Base-by-base conservation (phyloP, 78 protist genomes). In the Dictyostelium firmibasis region DNA sequence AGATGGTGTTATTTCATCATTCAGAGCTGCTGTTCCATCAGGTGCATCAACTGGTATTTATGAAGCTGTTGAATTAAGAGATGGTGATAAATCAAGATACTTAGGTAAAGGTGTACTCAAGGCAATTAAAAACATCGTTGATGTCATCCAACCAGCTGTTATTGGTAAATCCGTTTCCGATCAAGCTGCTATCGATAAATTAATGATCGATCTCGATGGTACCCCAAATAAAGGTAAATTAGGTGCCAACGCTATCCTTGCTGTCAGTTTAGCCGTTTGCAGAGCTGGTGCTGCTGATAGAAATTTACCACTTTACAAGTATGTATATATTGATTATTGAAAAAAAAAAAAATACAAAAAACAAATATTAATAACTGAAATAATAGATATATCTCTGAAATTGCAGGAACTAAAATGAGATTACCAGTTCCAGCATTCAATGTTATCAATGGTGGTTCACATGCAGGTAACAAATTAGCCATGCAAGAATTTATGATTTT, bases 221-320 rank as follows among this genome's bases (percentile, higher is more conserved):
- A 97, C 99, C 20, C 94, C 89, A 60, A 97, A 98, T 97, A 99
- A 99, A 97, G 50, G 79, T 44, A 98, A 94, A 60, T 97, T 98
- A 62, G 99, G 99, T 81, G 99, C 99, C 85, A 99, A 99, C 85
- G 99, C 99, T 50, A 98, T 99, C 94, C 98, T 98, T 64, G 99
- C 97, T 35, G 98, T 97, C 43, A 98, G 99, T 47, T 93, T 99
- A 97, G 99, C 99, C 18, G 97, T 93, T 25, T 74, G 97, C 98
- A 81, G 97, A 92, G 99, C 99, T 27, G 99, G 98, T 18, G 99
- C 99, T 6, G 98, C 98, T 16, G 81, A 70, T 44, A 94, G 83
- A 96, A 86, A 74, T 41, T 47, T 97, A 3, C 99, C 99, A 38
- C 97, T 99, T 57, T 99, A 98, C 98, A 77, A 93, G 85, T 97